phyloP scores from a whole-genome alignment of 257 asterid genomes.

The Craterostigma plantagineum region DNA sequence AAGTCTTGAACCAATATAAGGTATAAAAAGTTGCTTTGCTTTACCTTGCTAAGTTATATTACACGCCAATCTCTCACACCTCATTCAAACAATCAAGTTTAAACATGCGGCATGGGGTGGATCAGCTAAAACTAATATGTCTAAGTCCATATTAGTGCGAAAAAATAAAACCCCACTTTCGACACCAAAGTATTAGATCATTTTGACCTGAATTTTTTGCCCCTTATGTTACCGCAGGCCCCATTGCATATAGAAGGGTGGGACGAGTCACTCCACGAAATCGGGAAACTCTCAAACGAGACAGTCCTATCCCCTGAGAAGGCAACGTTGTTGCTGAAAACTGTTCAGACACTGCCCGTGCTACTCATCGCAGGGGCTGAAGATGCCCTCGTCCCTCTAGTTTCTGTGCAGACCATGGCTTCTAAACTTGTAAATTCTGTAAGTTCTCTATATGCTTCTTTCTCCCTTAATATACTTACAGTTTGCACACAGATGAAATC shows the following conservation, averaged over 20 bases:
- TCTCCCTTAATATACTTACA: too few relatives aligned
- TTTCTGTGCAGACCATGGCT: conserved; percentile 65
- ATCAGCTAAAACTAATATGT: too few relatives aligned
- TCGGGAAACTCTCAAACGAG: conserved; percentile 66
- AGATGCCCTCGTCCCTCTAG: conserved; percentile 69
- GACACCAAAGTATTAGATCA: too few relatives aligned
- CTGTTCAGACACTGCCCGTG: conserved; percentile 59
- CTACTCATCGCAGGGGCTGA: conserved; percentile 77
- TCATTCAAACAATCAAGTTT: too few relatives aligned
- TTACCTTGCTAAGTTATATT: too few relatives aligned
- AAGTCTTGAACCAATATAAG: conserved; percentile 66
- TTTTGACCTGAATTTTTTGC: too few relatives aligned
- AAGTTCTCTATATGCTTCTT: conserved; percentile 19
- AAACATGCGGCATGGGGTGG: too few relatives aligned
- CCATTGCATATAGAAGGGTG: conserved; percentile 82
- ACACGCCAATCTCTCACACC: too few relatives aligned
- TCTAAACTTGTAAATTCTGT: conserved; percentile 75
- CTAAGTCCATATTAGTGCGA: too few relatives aligned
- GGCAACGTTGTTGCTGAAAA: conserved; percentile 53
- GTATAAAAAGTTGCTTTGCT: too few relatives aligned
- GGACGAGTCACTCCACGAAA: conserved; percentile 94
- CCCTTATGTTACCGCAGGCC: conserved; percentile 40
- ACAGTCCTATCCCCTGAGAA: conserved; percentile 45
- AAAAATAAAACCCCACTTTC: too few relatives aligned
- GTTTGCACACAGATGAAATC: too few relatives aligned